These are phyloP conservation scores for Pyrenochaeta sp. DNA, from an alignment of 2,329 filamentous ascomycete genomes.

Conservation along the genomic window DNA sequence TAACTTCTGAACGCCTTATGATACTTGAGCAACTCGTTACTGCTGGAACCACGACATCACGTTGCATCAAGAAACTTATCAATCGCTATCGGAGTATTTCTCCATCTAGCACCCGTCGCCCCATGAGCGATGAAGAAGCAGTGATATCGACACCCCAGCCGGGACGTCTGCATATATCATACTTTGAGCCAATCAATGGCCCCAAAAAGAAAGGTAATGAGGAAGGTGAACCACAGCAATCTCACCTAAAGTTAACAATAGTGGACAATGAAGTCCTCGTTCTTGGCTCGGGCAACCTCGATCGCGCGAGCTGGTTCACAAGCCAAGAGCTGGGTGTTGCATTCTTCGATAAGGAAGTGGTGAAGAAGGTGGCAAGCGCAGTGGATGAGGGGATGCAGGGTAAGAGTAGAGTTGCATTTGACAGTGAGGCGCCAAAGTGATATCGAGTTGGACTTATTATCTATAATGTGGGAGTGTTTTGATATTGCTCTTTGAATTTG, in stretches of 20 bases:
- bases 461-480: no score
- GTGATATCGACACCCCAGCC: slow-evolving; percentile 27
- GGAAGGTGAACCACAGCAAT: slow-evolving; percentile 70
- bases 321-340: slow-evolving; percentile 82
- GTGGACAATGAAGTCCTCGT: slow-evolving; percentile 74
- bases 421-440: slow-evolving; percentile 15
- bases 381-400: slow-evolving; percentile 37
- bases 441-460: no score
- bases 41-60: slow-evolving; percentile 75
- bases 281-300: slow-evolving; percentile 83
- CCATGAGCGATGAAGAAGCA: slow-evolving; percentile 38
- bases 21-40: slow-evolving; percentile 82
- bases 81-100: slow-evolving; percentile 59
- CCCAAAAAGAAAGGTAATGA: slow-evolving; percentile 31
- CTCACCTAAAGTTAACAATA: slow-evolving; percentile 79
- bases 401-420: slow-evolving; percentile 34
- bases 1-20: slow-evolving; percentile 77
- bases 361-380: slow-evolving; percentile 35
- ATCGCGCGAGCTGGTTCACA: slow-evolving; percentile 86
- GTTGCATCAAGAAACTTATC: slow-evolving; percentile 69
- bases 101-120: slow-evolving; percentile 5
- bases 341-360: slow-evolving; percentile 56
- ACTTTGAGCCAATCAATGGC: slow-evolving; percentile 58
- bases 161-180: slow-evolving; percentile 67
- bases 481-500: no score